Evolutionary conservation across 1,284 basidiomycete genomes (phyloP), one percentile per base, ranked within the genome.

Genomic region (Papiliotrema flavescens): DNA sequence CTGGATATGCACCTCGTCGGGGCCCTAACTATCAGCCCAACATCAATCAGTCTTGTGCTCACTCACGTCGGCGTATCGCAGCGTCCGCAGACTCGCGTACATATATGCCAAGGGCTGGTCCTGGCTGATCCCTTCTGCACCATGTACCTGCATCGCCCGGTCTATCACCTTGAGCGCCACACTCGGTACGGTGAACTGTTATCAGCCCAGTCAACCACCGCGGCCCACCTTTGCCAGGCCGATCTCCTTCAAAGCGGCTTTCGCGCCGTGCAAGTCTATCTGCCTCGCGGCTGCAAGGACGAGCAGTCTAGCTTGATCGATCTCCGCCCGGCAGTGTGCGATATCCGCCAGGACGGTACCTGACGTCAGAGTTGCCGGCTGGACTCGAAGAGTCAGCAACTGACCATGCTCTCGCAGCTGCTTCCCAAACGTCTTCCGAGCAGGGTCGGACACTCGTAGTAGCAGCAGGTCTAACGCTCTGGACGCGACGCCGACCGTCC

Each of bases 211-310:
- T 22, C 9, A 14, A n/a, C 20, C 15, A 39, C 6, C 14, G 2
- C 9, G 19, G 67, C 78, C 51, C 55, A 89, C 93, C 82, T 98
- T 98, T 54, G 92, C 90, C 62, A 97, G 90, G 40, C 90, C 94
- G 68, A 98, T 98, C 75, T 98, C 95, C 76, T 94, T 94, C 77
- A 97, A 74, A 0, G 96, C 95, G 40, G 90, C 93, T 75, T 98
- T 98, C 2, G 95, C 90, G 61, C 88, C 85, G 69, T 84, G 79
- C 64, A 85, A 86, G 78, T 98, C 94, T 57, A 98, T 94, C 80
- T 91, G 89, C 60, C 89, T 79, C n/a, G 95, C 95, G 2, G 96
- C 95, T 56, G 89, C 88, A 53, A 96, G 80, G 9, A 98, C 95
- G 1, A 98, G 81, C 53, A 98, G 79, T 36, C 95, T 81, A 13